Conservation (phyloP, 2,329 filamentous ascomycete genomes). For the Neurospora crassa region DNA sequence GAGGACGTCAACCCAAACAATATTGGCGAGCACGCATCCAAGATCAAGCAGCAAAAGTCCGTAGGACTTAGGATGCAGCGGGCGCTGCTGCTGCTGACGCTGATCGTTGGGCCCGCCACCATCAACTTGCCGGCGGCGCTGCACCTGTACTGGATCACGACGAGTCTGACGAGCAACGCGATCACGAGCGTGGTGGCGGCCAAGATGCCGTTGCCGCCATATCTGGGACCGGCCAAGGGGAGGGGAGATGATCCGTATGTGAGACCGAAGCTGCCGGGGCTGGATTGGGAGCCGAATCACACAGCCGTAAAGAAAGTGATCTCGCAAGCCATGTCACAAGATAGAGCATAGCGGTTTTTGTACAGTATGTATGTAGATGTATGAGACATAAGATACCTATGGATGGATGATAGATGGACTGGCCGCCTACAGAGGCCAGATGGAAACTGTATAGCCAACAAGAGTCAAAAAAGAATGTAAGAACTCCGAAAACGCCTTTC, state of each 20-base stretch:
- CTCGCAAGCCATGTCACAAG: neutral
- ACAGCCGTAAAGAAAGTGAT: neutral
- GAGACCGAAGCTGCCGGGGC: neutral
- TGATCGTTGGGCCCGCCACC: conserved; percentile 27
- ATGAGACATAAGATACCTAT: neutral
- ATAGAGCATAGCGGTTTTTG: neutral
- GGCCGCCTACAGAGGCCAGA: neutral
- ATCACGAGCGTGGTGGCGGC: neutral
- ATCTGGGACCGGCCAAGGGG: neutral
- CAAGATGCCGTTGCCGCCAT: neutral
- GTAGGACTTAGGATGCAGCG: conserved; percentile 18
- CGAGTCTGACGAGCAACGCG: conserved; percentile 8
- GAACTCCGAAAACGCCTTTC: neutral
- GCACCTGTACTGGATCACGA: conserved; percentile 34
- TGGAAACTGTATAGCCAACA: neutral
- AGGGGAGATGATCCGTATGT: neutral
- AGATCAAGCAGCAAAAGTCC: neutral
- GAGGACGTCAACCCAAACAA: neutral
- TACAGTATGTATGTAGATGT: neutral
- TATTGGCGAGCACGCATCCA: neutral
- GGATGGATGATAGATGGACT: neutral
- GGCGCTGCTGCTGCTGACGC: conserved; percentile 20
- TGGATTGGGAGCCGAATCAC: neutral
- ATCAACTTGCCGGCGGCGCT: conserved; percentile 31
- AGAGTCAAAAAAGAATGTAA: neutral